These are phyloP conservation scores for Antitrichia curtipendula DNA, from an alignment of 225 moss, liverwort and hornwort genomes.

Conservation along the genomic window DNA sequence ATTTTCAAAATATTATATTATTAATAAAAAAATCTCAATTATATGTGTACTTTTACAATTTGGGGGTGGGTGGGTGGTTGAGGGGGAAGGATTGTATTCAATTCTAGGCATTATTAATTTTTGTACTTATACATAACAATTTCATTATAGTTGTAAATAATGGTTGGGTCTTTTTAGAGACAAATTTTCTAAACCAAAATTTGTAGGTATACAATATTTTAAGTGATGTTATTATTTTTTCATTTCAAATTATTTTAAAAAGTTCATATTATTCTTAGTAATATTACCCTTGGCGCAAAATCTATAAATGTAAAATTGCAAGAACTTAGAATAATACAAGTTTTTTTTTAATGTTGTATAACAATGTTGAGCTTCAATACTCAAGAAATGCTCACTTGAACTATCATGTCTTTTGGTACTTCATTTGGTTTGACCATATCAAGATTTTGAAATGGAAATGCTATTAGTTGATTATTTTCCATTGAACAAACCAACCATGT, in stretches of 20 bases:
- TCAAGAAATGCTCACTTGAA: slow-evolving; percentile 20
- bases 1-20: background rate
- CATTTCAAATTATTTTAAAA: background rate
- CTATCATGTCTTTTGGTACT: slow-evolving; percentile 65
- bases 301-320: too few relatives aligned
- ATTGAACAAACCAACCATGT: slow-evolving; percentile 54
- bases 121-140: background rate
- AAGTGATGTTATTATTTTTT: background rate
- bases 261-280: accelerated
- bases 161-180: accelerated
- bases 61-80: too few relatives aligned
- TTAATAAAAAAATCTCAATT: too few relatives aligned
- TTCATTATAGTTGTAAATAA: too few relatives aligned
- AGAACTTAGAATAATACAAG: too few relatives aligned
- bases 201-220: too few relatives aligned
- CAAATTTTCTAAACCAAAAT: background rate
- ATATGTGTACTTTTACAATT: background rate
- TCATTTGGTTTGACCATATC: slow-evolving; percentile 75
- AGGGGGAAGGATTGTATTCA: too few relatives aligned
- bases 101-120: background rate
- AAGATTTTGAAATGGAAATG: slow-evolving; percentile 70
- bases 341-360: too few relatives aligned
- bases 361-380: background rate
- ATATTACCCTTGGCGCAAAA: background rate
- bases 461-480: slow-evolving; percentile 59